Base-by-base conservation (phyloP, 2,329 filamentous ascomycete genomes). In the Waltergamsia citrina region DNA sequence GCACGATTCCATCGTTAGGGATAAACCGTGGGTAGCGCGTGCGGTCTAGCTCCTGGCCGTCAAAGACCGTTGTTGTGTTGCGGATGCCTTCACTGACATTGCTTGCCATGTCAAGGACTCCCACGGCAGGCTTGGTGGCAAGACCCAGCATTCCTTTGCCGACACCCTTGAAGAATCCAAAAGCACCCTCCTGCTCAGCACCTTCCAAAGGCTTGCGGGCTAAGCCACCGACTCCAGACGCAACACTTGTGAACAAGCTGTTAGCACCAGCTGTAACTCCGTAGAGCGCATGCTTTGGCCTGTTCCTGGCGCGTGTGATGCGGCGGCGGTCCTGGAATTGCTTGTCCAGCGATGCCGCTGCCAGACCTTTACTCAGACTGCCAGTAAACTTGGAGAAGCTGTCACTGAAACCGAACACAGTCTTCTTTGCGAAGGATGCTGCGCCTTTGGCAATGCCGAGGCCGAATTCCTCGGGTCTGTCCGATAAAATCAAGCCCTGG, bases 61-160 rank as follows among this genome's bases (percentile, higher is more conserved):
- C 92, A 55, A 98, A 98, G 15, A 98, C 92, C 0, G 92, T 98
- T 1, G 93, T 98, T 0, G 92, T 98, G 62, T 98, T 98, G 50
- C 92, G 87, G 36, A 98, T 94, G 34, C 92, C 92, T 61, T 98
- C 92, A 18, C 87, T 90, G 45, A 98, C 82, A 54, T 95, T 96
- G 51, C 87, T 94, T 1, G 93, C 92, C 50, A 98, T 80, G 59
- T 98, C 92, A 44, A 98, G 87, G 16, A 94, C 86, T 36, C 93
- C 92, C 38, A 98, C 94, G 6, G 90, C 87, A 3, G 93, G 90
- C 58, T 98, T 98, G 8, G 92, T 98, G 2, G 88, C 87, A n/a
- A 96, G 67, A 10, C 92, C 92, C 2, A 96, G 70, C 15, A 96
- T 71, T 15, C 92, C 92, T 62, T 96, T 98, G 36, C 92, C 92